Evolutionary conservation across 345 rosid species (phyloP), one percentile per base, ranked within the genome.

Genomic region (Eutrema heterophyllum): DNA sequence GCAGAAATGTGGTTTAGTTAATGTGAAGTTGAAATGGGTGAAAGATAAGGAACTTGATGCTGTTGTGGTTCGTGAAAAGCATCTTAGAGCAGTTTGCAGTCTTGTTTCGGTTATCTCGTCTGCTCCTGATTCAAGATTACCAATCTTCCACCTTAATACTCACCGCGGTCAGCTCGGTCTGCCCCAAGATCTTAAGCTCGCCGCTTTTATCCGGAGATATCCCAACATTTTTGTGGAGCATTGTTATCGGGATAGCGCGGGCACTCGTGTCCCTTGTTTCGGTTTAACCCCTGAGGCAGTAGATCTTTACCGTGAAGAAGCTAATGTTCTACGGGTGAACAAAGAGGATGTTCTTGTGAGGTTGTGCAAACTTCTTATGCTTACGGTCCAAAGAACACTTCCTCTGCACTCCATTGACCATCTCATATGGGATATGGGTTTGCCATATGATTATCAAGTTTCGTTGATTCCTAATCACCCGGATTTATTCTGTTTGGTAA

Each of bases 11-110:
- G 55, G 84, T 68, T 55, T 90, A 33, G 96, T 92, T 50, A 92
- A 92, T 54, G 86, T 92, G 0, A 92, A 90, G 74, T 70, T 92
- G 53, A 90, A 90, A 83, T 90, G 98, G 98, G 98, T 67, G 12
- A 92, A 92, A 80, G 96, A 92, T 72, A 83, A 76, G 27, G 81
- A 80, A 2, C 83, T 92, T 6, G 98, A 92, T 65, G 78, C 80
- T 26, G 88, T 81, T 11, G 87, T 87, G 39, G 70, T 75, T 52
- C 81, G 84, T 51, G 90, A 90, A 67, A 79, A 67, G 53, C 82
- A 88, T 72, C 85, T 90, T 13, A 90, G 53, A 81, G 96, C 98
- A 10, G 85, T 80, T 11, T 85, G 82, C 66, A 64, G 52, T 61
- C 88, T 92, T 46, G 78, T 84, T 33, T 87, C 90, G n/a, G 54